Percentiles rank a stretch among this genome's conserved stretches.
These are phyloP conservation scores for Dichomitus squalens DNA, from an alignment of 1,284 basidiomycete species.

Conservation along the genomic window DNA sequence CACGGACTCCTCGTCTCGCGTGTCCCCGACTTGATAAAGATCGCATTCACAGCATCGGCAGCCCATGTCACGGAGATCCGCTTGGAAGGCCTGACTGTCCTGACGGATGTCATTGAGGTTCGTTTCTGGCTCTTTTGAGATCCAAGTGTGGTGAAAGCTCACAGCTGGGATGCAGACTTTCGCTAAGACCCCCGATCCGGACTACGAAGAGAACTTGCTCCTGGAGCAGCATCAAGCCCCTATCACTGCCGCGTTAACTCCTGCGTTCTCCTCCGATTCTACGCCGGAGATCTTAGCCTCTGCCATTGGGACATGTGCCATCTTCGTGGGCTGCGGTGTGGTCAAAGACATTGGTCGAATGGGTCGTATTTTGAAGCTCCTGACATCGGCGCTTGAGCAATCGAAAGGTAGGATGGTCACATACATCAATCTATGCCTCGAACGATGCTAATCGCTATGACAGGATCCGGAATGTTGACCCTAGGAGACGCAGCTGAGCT, in stretches of 20 bases:
- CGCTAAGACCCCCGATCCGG: slow-evolving; percentile 85
- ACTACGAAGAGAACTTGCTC: slow-evolving; percentile 87
- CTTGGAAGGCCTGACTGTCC: slow-evolving; percentile 87
- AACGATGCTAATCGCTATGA: background rate
- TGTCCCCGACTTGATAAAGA: slow-evolving; percentile 93
- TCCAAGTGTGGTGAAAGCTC: background rate
- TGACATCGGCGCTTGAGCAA: slow-evolving; percentile 89
- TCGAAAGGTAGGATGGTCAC: slow-evolving; percentile 62
- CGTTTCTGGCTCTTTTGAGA: slow-evolving; percentile 12
- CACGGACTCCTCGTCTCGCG: slow-evolving; percentile 72
- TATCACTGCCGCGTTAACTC: slow-evolving; percentile 97
- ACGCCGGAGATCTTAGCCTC: slow-evolving; percentile 94
- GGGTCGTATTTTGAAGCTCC: slow-evolving; percentile 92
- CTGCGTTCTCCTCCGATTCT: slow-evolving; percentile 93
- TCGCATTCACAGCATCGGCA: slow-evolving; percentile 97
- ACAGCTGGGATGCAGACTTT: slow-evolving; percentile 62
- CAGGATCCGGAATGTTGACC: slow-evolving; percentile 82
- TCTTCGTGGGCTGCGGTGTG: slow-evolving; percentile 95
- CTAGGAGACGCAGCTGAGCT: slow-evolving; percentile 88
- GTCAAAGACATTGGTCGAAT: slow-evolving; percentile 89
- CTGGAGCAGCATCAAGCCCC: slow-evolving; percentile 99
- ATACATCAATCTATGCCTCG: background rate
- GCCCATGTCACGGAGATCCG: slow-evolving; percentile 96
- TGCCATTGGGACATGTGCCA: slow-evolving; percentile 92
- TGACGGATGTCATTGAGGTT: slow-evolving; percentile 93